These are phyloP conservation scores for Theobroma grandiflorum DNA, from an alignment of 441 rosid genomes.

Conservation along the genomic window DNA sequence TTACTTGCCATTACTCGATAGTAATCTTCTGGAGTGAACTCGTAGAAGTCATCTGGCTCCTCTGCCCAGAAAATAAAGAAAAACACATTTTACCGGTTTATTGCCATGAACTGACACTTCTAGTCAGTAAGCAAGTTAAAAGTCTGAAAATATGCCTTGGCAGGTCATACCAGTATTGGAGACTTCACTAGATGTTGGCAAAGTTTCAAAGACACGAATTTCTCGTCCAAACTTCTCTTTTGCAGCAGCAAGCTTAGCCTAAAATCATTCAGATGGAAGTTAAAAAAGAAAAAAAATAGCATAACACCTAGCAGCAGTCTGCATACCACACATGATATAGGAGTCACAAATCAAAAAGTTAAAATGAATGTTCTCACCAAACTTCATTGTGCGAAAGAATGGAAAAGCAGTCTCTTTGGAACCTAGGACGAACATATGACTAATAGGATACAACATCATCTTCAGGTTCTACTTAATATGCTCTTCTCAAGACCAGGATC, in stretches of 20 bases:
- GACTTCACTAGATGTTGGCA: conserved; percentile 48
- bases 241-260: conserved; percentile 67
- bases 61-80: conserved; percentile 45
- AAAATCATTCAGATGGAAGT: conserved; percentile 24
- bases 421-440: background rate
- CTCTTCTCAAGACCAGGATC: background rate
- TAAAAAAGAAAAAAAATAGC: background rate
- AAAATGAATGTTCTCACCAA: conserved; percentile 1
- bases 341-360: conserved; percentile 2
- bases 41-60: conserved; percentile 81
- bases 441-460: background rate
- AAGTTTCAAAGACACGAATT: conserved; percentile 81
- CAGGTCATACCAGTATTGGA: conserved; percentile 48
- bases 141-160: background rate
- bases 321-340: background rate
- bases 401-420: background rate
- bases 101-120: background rate
- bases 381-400: background rate
- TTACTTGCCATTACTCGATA: conserved; percentile 57
- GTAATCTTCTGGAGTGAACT: conserved; percentile 85
- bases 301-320: background rate
- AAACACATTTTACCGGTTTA: background rate
- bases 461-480: background rate
- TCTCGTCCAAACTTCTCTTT: conserved; percentile 82
- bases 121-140: conserved; percentile 15